phyloP scores from a whole-genome alignment of 73 alveolate genomes.

The Stentor roeselii region DNA sequence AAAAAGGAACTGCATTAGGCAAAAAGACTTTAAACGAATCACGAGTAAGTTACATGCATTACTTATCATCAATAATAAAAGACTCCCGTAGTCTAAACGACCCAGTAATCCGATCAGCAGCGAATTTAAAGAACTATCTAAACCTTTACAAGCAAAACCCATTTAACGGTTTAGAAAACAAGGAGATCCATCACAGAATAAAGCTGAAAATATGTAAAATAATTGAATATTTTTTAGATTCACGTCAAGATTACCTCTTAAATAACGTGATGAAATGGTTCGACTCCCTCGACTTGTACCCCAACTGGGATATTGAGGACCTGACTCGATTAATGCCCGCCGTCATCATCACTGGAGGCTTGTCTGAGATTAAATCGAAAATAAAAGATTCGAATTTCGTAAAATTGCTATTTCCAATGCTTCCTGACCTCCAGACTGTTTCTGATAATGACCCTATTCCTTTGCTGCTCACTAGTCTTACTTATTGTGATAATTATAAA shows the following conservation, averaged over 20 bases:
- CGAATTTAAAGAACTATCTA: constrained; percentile 1
- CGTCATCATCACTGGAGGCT: neutral
- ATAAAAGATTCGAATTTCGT: neutral
- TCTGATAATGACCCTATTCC: too few relatives aligned
- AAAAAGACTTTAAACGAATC: neutral
- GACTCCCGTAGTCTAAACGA: constrained; percentile 14
- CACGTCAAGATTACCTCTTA: constrained; percentile 20
- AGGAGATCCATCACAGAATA: neutral
- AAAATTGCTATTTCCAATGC: neutral
- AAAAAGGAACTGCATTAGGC: neutral
- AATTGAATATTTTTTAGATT: neutral
- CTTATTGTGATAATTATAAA: neutral
- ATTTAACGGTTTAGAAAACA: neutral
- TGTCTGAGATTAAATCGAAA: neutral
- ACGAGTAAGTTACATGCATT: neutral
- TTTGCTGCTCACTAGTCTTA: neutral
- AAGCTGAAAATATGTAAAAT: constrained; percentile 19
- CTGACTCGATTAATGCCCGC: neutral
- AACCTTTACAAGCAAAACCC: neutral
- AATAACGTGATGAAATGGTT: neutral
- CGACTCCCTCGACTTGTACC: neutral
- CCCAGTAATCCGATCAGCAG: constrained; percentile 21
- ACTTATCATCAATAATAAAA: neutral
- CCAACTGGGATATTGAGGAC: neutral
- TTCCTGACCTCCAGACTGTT: too few relatives aligned